A percentile compares a stretch with the other conserved stretches of the same genome.
phyloP scores from a whole-genome alignment of 176 grass and related monocot genomes.

The Eleusine indica region DNA sequence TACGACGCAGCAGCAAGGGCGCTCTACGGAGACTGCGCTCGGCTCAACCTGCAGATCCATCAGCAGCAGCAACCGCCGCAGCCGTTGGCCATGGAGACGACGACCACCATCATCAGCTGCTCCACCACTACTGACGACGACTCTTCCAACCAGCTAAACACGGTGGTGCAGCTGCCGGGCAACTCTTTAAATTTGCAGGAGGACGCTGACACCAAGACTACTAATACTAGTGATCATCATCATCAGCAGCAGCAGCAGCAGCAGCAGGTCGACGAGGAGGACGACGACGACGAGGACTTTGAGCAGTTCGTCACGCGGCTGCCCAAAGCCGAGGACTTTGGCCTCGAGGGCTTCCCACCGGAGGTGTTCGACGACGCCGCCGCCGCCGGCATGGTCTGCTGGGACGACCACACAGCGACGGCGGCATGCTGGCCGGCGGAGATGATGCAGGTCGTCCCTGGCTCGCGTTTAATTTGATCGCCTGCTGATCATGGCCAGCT shows the following conservation, averaged over 20 bases:
- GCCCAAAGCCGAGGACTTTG: conserved; percentile 90
- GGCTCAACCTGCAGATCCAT: conserved; percentile 49
- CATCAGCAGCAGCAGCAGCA: too few relatives aligned
- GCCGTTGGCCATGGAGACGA: too few relatives aligned
- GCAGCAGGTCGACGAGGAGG: background rate
- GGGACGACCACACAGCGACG: conserved; percentile 19
- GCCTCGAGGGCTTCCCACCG: conserved; percentile 71
- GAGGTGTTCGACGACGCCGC: conserved; percentile 60
- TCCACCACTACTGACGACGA: too few relatives aligned
- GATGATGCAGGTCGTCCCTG: background rate
- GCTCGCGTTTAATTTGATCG: background rate
- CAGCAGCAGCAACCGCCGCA: too few relatives aligned
- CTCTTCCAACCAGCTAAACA: too few relatives aligned
- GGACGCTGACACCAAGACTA: too few relatives aligned
- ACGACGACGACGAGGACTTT: conserved; percentile 41
- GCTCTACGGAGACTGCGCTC: conserved; percentile 74
- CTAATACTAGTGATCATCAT: too few relatives aligned
- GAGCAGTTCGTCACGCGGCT: conserved; percentile 67
- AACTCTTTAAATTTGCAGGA: too few relatives aligned
- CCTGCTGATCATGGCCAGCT: too few relatives aligned
- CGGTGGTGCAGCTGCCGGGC: too few relatives aligned
- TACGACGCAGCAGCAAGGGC: conserved; percentile 58
- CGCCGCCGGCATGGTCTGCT: conserved; percentile 29
- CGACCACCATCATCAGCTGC: too few relatives aligned
- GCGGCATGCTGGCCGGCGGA: background rate